phyloP scores from a whole-genome alignment of 1,139 yeast genomes.

The Hanseniaspora uvarum region DNA sequence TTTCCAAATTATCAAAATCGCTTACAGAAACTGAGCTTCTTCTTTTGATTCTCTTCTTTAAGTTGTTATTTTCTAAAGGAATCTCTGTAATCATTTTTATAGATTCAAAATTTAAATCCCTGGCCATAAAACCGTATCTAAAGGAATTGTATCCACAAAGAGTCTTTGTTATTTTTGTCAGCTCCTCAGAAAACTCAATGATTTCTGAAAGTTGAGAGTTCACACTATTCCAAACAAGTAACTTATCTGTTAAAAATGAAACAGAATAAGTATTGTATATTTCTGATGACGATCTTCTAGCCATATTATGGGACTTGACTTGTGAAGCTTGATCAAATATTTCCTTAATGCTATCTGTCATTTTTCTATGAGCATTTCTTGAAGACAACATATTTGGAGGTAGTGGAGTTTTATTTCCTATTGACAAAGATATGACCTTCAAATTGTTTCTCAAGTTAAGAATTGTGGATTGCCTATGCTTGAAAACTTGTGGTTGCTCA shows the following conservation, averaged over 20 bases:
- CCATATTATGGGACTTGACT: not conserved
- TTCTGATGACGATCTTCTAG: slow-evolving; percentile 19
- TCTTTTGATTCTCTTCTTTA: not conserved
- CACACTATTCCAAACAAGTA: slow-evolving; percentile 44
- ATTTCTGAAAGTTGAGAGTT: slow-evolving; percentile 42
- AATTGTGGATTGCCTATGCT: slow-evolving; percentile 38
- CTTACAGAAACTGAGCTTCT: slow-evolving; percentile 30
- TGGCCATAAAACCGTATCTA: slow-evolving; percentile 41
- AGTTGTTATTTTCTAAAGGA: not conserved
- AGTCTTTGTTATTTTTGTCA: slow-evolving; percentile 35
- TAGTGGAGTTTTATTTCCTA: slow-evolving; percentile 37
- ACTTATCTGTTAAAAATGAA: slow-evolving; percentile 32
- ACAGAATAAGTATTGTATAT: slow-evolving; percentile 23
- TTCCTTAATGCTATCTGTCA: slow-evolving; percentile 37
- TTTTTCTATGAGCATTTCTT: slow-evolving; percentile 39
- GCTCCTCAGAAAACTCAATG: slow-evolving; percentile 41
- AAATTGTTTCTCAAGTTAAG: slow-evolving; percentile 33
- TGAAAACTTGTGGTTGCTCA: slow-evolving; percentile 29
- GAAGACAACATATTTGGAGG: slow-evolving; percentile 45
- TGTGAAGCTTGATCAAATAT: slow-evolving; percentile 1
- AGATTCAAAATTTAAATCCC: slow-evolving; percentile 39
- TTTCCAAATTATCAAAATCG: slow-evolving; percentile 28
- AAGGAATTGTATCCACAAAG: slow-evolving; percentile 42
- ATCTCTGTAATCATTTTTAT: slow-evolving; percentile 23
- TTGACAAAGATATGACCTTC: slow-evolving; percentile 36